phyloP scores from a whole-genome alignment of 2,329 filamentous ascomycete species.

The Aureobasidium pullulans region DNA sequence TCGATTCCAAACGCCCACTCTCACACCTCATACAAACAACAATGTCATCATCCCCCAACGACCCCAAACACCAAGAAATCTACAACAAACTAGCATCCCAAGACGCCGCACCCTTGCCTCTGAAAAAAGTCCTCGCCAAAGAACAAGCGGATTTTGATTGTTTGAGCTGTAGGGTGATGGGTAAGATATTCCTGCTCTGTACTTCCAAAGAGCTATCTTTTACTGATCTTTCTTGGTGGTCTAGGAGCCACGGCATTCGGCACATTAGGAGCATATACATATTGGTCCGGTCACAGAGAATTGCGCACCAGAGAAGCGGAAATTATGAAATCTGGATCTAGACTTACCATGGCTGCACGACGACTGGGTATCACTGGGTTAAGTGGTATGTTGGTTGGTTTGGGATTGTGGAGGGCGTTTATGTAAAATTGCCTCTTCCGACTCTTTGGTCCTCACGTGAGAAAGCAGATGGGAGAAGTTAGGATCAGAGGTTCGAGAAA shows the following conservation, averaged over 20 bases:
- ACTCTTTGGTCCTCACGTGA: no score
- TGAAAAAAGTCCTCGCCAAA: slow-evolving; percentile 34
- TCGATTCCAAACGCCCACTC: no score
- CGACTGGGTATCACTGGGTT: slow-evolving; percentile 32
- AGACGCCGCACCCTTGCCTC: slow-evolving; percentile 13
- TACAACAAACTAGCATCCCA: background rate
- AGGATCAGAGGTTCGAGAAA: background rate
- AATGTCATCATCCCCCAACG: background rate
- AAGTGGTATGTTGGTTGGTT: slow-evolving; percentile 33
- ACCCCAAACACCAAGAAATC: background rate
- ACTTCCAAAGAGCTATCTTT: background rate
- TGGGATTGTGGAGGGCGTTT: slow-evolving; percentile 36
- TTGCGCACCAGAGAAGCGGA: slow-evolving; percentile 33
- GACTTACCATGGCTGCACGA: slow-evolving; percentile 35
- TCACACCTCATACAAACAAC: background rate
- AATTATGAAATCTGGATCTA: slow-evolving; percentile 34
- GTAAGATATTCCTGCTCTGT: slow-evolving; percentile 16
- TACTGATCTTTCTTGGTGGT: background rate
- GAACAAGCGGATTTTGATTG: slow-evolving; percentile 38
- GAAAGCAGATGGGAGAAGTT: no score
- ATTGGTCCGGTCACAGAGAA: slow-evolving; percentile 39
- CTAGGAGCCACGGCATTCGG: slow-evolving; percentile 39
- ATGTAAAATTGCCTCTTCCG: slow-evolving; percentile 19
- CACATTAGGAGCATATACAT: slow-evolving; percentile 40
- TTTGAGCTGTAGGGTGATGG: slow-evolving; percentile 27